These are phyloP conservation scores for Endoconidiophora polonica DNA, from an alignment of 2,329 filamentous ascomycete genomes.

Conservation along the genomic window DNA sequence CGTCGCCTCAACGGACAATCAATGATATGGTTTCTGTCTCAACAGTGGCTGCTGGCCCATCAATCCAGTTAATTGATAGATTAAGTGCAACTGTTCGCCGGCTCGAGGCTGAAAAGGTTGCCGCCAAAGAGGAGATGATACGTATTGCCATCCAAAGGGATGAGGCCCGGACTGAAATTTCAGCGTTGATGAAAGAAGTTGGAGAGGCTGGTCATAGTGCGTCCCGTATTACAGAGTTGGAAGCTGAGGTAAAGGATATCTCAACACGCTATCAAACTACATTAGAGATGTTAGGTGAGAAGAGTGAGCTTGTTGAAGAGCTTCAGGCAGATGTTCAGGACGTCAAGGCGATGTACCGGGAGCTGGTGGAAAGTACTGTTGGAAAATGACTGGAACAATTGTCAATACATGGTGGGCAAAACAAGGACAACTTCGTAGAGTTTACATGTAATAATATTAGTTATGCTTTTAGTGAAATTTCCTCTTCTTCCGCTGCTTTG, in stretches of 20 bases:
- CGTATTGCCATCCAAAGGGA: slow-evolving; percentile 74
- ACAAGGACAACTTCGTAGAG: background rate
- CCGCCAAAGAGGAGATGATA: slow-evolving; percentile 68
- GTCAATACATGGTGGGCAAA: background rate
- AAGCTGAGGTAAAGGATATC: slow-evolving; percentile 50
- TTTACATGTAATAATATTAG: slow-evolving; percentile 18
- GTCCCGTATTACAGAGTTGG: slow-evolving; percentile 43
- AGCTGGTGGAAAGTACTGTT: slow-evolving; percentile 72
- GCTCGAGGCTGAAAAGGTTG: slow-evolving; percentile 81
- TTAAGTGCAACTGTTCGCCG: slow-evolving; percentile 89
- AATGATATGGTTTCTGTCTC: slow-evolving; percentile 81
- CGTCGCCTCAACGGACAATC: slow-evolving; percentile 50
- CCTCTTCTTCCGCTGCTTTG: slow-evolving; percentile 66
- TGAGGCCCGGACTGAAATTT: slow-evolving; percentile 82
- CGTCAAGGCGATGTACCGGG: slow-evolving; percentile 90
- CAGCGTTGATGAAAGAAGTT: slow-evolving; percentile 71
- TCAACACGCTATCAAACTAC: slow-evolving; percentile 75
- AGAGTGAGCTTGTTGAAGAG: slow-evolving; percentile 89
- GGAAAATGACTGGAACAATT: slow-evolving; percentile 1
- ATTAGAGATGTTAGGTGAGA: slow-evolving; percentile 88
- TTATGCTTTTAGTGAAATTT: slow-evolving; percentile 30
- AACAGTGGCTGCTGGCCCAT: slow-evolving; percentile 77
- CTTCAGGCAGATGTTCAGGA: slow-evolving; percentile 75
- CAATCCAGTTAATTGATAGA: slow-evolving; percentile 85
- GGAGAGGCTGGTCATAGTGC: slow-evolving; percentile 51